Evolutionary conservation across 495 filamentous ascomycete genomes (phyloP).

Genomic region (Apiosordaria backusii): DNA sequence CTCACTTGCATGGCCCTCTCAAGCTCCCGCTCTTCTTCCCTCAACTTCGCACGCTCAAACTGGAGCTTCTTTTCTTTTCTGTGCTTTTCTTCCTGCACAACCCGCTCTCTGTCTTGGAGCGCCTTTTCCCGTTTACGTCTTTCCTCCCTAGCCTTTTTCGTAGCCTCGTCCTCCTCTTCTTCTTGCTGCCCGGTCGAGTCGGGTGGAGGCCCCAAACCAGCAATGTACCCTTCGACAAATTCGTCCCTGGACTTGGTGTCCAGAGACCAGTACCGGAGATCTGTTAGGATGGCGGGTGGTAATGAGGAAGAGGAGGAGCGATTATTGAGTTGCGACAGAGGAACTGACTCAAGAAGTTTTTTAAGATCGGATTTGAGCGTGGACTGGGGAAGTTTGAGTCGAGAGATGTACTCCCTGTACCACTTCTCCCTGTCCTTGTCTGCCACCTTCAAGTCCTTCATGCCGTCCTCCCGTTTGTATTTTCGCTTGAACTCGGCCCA

Average conservation of each 20-base stretch:
- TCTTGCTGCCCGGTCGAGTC: constrained; percentile 39
- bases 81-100: constrained; percentile 71
- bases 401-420: constrained; percentile 82
- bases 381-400: constrained; percentile 69
- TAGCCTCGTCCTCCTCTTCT: constrained; percentile 62
- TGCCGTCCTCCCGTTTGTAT: constrained; percentile 72
- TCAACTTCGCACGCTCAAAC: constrained; percentile 61
- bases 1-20: constrained; percentile 72
- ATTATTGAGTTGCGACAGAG: constrained; percentile 62
- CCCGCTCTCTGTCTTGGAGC: constrained; percentile 66
- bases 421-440: constrained; percentile 90
- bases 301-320: constrained; percentile 60
- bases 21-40: constrained; percentile 75
- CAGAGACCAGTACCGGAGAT: constrained; percentile 80
- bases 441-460: constrained; percentile 68
- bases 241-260: constrained; percentile 64
- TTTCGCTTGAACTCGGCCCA: constrained; percentile 97
- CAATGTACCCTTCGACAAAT: constrained; percentile 72
- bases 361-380: constrained; percentile 76
- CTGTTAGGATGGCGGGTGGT: constrained; percentile 64
- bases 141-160: constrained; percentile 59
- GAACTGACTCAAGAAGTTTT: constrained; percentile 66
- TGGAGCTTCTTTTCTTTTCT: constrained; percentile 61
- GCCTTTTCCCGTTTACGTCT: constrained; percentile 68
- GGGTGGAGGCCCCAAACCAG: constrained; percentile 65